These are phyloP conservation scores for Penicillium chermesinum DNA, from an alignment of 495 filamentous ascomycete genomes.

Conservation along the genomic window DNA sequence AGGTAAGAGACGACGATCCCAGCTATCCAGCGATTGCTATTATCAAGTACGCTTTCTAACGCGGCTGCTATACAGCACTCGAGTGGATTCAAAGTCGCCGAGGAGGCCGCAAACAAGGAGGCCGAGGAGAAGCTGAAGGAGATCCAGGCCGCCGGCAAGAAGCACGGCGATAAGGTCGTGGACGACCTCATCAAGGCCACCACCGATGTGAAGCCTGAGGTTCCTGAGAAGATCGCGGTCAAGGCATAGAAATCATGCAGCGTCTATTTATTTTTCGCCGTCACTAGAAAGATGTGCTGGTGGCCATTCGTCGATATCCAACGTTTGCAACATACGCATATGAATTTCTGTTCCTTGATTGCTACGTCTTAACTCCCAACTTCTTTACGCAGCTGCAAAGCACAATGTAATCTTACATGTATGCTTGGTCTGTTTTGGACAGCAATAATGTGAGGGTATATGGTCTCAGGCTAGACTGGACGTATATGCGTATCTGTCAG, in stretches of 20 bases:
- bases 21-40: background rate
- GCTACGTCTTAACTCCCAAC: too few species aligned
- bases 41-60: background rate
- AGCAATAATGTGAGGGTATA: too few species aligned
- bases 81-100: constrained; percentile 79
- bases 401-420: too few species aligned
- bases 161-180: constrained; percentile 73
- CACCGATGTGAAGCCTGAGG: constrained; percentile 68
- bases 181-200: constrained; percentile 74
- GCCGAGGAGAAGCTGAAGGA: constrained; percentile 74
- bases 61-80: constrained; percentile 55
- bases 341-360: constrained; percentile 14
- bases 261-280: constrained; percentile 14
- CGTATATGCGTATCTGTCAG: too few species aligned
- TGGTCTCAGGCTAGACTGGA: too few species aligned
- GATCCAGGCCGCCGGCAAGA: constrained; percentile 73
- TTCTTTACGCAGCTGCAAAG: too few species aligned
- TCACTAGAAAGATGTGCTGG: constrained; percentile 18
- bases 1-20: constrained; percentile 51
- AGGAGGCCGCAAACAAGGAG: constrained; percentile 79
- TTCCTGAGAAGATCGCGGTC: constrained; percentile 48
- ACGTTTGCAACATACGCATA: constrained; percentile 15
- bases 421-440: too few species aligned
- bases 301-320: constrained; percentile 29
- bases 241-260: constrained; percentile 30